A percentile compares a stretch with the other conserved stretches of the same genome.
phyloP scores from a whole-genome alignment of 192 early-diverging fungal species.

The Umbelopsis vinacea region DNA sequence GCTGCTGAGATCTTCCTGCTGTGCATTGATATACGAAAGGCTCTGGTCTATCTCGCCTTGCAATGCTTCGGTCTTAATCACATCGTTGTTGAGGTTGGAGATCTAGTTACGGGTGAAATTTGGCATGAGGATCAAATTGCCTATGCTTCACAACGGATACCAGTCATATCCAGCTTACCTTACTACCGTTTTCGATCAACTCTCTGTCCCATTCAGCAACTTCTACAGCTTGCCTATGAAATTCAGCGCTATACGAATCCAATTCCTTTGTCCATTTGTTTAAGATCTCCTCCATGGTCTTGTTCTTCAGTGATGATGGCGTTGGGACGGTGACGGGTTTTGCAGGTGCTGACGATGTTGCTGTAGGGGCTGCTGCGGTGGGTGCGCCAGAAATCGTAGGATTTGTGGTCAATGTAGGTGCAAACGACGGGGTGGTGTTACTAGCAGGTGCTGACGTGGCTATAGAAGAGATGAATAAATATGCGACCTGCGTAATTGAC shows the following conservation, averaged over 20 bases:
- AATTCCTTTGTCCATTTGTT: conserved; percentile 90
- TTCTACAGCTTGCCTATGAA: conserved; percentile 84
- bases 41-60: conserved; percentile 85
- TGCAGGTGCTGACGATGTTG: conserved; percentile 43
- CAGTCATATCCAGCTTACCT: conserved; percentile 50
- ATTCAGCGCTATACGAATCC: conserved; percentile 75
- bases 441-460: conserved; percentile 37
- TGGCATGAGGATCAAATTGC: too few relatives aligned
- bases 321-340: conserved; percentile 48
- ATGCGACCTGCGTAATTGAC: too few relatives aligned
- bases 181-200: conserved; percentile 81
- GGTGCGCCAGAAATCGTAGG: conserved; percentile 46
- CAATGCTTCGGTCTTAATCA: conserved; percentile 71
- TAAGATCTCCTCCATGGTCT: conserved; percentile 90
- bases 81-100: conserved; percentile 72
- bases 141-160: neutral
- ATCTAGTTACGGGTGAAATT: conserved; percentile 55
- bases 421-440: conserved; percentile 34
- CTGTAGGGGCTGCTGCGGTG: conserved; percentile 34
- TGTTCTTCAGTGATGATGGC: conserved; percentile 72
- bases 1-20: conserved; percentile 81
- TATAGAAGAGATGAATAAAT: neutral
- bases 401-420: conserved; percentile 26
- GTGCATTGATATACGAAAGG: conserved; percentile 85
- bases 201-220: conserved; percentile 86